Evolutionary conservation across 129 eudicot species (phyloP).

Genomic region (Lactuca sativa): DNA sequence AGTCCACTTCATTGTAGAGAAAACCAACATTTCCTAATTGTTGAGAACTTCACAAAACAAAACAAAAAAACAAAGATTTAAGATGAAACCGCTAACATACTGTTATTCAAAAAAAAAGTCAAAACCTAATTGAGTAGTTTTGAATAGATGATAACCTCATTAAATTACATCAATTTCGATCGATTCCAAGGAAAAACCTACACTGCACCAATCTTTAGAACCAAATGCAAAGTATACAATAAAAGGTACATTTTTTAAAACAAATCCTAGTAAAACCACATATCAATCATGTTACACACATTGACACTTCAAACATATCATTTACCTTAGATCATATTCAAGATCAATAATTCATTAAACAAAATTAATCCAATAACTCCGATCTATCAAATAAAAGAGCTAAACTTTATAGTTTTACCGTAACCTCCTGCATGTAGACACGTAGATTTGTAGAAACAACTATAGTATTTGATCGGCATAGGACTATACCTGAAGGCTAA

Average conservation of each 20-base stretch:
- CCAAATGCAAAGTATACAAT: conserved; percentile 10
- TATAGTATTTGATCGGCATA: conserved; percentile 32
- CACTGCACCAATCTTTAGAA: conserved; percentile 24
- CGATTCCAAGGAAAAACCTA: too few species aligned
- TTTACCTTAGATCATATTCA: background rate
- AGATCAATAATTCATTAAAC: conserved; percentile 21
- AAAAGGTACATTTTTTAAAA: conserved; percentile 2
- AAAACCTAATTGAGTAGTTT: conserved; percentile 6
- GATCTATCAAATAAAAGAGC: conserved; percentile 22
- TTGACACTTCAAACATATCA: conserved; percentile 12
- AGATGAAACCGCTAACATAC: conserved; percentile 4
- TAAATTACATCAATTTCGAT: conserved; percentile 9
- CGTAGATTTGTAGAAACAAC: conserved; percentile 13
- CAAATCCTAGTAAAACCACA: conserved; percentile 4
- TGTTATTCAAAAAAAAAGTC: conserved; percentile 7
- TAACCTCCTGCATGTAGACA: conserved; percentile 20
- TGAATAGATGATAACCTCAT: background rate
- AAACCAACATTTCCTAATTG: background rate
- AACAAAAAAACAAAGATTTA: background rate
- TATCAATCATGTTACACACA: conserved; percentile 5
- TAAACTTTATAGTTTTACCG: background rate
- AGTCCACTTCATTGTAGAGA: too few species aligned
- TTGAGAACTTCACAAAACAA: background rate
- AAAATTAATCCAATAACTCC: conserved; percentile 30
- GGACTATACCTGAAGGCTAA: conserved; percentile 27